Conservation (phyloP, 768 basidiomycete genomes). For the Dendrothele bispora region DNA sequence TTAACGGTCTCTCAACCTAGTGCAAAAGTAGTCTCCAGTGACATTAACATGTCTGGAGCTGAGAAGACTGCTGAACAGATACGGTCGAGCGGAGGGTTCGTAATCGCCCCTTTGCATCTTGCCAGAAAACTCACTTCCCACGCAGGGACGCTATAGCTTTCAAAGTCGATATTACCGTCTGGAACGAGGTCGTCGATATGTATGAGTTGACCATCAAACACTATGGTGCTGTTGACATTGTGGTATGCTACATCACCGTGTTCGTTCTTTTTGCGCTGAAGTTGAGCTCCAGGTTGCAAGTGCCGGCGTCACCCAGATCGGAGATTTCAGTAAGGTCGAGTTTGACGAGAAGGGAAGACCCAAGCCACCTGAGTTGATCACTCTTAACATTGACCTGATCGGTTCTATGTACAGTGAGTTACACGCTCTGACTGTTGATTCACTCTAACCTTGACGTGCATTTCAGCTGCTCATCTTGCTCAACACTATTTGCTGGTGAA, state of each 20-base stretch:
- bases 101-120: background rate
- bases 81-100: slow-evolving; percentile 22
- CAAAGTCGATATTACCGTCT: slow-evolving; percentile 4
- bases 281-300: slow-evolving; percentile 9
- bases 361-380: slow-evolving; percentile 5
- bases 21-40: slow-evolving; percentile 29
- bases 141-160: slow-evolving; percentile 1
- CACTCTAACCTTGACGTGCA: background rate
- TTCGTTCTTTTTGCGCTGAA: background rate
- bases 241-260: background rate
- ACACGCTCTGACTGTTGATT: background rate
- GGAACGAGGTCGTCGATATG: slow-evolving; percentile 1
- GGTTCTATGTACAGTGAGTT: slow-evolving; percentile 27
- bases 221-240: slow-evolving; percentile 7
- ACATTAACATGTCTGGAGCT: slow-evolving; percentile 23
- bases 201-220: slow-evolving; percentile 6
- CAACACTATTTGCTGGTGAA: slow-evolving; percentile 5
- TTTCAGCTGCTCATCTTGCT: slow-evolving; percentile 8
- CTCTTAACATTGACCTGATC: slow-evolving; percentile 26
- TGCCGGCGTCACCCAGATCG: slow-evolving; percentile 16
- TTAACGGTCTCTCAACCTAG: slow-evolving; percentile 14
- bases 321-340: background rate
- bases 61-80: slow-evolving; percentile 17
- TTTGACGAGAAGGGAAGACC: slow-evolving; percentile 2
- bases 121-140: background rate